Evolutionary conservation across 2,329 filamentous ascomycete genomes (phyloP).

Genomic region (Colletotrichum salicis): DNA sequence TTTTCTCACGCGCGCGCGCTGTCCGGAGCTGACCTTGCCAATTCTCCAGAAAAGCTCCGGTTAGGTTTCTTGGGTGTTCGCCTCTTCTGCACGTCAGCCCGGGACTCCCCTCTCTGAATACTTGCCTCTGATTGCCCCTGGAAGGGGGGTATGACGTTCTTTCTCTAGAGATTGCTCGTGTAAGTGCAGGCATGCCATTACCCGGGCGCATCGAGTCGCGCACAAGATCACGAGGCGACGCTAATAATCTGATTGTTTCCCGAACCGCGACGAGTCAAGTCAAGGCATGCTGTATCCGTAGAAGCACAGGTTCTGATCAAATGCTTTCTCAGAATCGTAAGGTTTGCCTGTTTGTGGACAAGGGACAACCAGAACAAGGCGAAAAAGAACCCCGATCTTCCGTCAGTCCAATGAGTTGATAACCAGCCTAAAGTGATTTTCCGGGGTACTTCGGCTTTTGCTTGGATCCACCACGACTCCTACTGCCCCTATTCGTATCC

Average conservation of each 20-base stretch:
- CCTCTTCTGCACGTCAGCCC: background rate
- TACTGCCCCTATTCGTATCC: background rate
- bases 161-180: background rate
- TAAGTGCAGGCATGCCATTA: background rate
- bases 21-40: background rate
- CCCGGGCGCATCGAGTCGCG: background rate
- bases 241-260: background rate
- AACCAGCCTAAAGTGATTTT: slow-evolving; percentile 16
- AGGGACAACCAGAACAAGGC: background rate
- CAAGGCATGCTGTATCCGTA: background rate
- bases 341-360: background rate
- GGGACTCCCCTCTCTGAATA: background rate
- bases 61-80: slow-evolving; percentile 3
- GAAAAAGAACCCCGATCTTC: background rate
- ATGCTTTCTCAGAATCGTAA: background rate
- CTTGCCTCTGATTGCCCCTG: background rate
- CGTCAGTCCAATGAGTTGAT: background rate
- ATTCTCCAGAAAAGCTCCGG: background rate
- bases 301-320: background rate
- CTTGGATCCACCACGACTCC: slow-evolving; percentile 11
- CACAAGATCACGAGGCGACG: background rate
- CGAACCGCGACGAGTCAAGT: background rate
- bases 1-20: background rate
- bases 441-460: slow-evolving; percentile 28
- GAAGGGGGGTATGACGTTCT: background rate